These are phyloP conservation scores for Fusarium redolens DNA, from an alignment of 2,329 filamentous ascomycete genomes.

Conservation along the genomic window DNA sequence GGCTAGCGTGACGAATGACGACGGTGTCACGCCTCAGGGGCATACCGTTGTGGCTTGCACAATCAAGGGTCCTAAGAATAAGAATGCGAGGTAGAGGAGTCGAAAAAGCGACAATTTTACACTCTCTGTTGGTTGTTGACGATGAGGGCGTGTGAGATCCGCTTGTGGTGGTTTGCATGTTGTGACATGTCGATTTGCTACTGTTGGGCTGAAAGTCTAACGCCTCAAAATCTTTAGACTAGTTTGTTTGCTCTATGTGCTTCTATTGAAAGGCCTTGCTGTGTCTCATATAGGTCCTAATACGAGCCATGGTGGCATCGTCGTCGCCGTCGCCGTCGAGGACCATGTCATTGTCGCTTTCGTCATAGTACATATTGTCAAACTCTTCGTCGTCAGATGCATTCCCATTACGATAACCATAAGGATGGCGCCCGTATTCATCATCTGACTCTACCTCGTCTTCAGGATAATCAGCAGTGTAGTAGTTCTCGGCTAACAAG, in stretches of 20 bases:
- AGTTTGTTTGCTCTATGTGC: neutral
- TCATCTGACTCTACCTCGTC: constrained; percentile 79
- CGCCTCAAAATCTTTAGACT: constrained; percentile 31
- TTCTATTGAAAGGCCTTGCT: constrained; percentile 45
- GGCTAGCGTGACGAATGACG: constrained; percentile 28
- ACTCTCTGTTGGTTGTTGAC: constrained; percentile 7
- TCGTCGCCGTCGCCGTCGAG: constrained; percentile 52
- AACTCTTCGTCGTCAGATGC: constrained; percentile 68
- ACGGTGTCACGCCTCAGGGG: constrained; percentile 28
- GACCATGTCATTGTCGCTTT: constrained; percentile 53
- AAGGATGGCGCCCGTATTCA: constrained; percentile 63
- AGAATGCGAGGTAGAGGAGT: constrained; percentile 11
- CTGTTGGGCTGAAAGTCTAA: constrained; percentile 16
- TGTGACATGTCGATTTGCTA: constrained; percentile 9
- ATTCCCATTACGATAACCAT: constrained; percentile 64
- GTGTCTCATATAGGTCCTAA: constrained; percentile 53
- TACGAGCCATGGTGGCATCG: constrained; percentile 53
- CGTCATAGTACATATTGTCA: constrained; percentile 54
- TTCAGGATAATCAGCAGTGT: constrained; percentile 83
- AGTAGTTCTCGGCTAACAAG: constrained; percentile 76
- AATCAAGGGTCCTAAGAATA: neutral
- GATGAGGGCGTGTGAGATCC: neutral
- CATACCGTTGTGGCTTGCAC: constrained; percentile 29
- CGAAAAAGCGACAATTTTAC: neutral
- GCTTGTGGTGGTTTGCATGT: neutral